Evolutionary conservation across 768 basidiomycete species (phyloP).

Genomic region (Suillus tomentosus): DNA sequence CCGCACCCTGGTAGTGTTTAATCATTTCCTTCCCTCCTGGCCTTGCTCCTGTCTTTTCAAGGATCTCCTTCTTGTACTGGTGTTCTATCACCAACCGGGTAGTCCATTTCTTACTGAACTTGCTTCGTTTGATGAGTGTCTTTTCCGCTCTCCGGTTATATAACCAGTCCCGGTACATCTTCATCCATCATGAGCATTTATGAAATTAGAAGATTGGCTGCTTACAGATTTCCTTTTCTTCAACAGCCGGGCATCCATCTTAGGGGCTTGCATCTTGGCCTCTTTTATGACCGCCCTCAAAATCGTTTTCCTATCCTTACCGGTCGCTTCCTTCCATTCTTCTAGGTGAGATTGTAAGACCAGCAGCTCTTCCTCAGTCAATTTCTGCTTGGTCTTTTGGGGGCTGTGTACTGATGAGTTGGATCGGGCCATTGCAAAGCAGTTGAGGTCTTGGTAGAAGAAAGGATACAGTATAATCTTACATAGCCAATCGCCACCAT

Average conservation of each 20-base stretch:
- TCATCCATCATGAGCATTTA: neutral
- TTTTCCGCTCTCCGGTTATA: neutral
- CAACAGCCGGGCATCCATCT: neutral
- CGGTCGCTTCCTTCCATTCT: no score
- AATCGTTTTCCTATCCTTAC: neutral
- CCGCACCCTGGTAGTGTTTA: neutral
- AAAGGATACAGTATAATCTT: no score
- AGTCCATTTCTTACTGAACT: neutral
- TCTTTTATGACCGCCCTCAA: neutral
- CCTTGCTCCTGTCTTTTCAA: no score
- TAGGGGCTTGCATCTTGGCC: neutral
- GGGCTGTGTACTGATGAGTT: no score
- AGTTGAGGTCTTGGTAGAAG: no score
- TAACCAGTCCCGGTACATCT: conserved; percentile 1
- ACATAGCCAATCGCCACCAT: no score
- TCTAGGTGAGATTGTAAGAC: no score
- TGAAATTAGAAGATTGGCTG: neutral
- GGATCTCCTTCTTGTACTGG: no score
- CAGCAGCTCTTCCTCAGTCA: no score
- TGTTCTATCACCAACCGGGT: no score
- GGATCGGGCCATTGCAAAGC: no score
- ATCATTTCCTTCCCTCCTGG: neutral
- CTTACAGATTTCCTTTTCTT: neutral
- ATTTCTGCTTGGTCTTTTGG: no score
- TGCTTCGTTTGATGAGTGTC: neutral